These are phyloP conservation scores for Kwoniella dendrophila DNA, from an alignment of 768 basidiomycete genomes.

Conservation along the genomic window DNA sequence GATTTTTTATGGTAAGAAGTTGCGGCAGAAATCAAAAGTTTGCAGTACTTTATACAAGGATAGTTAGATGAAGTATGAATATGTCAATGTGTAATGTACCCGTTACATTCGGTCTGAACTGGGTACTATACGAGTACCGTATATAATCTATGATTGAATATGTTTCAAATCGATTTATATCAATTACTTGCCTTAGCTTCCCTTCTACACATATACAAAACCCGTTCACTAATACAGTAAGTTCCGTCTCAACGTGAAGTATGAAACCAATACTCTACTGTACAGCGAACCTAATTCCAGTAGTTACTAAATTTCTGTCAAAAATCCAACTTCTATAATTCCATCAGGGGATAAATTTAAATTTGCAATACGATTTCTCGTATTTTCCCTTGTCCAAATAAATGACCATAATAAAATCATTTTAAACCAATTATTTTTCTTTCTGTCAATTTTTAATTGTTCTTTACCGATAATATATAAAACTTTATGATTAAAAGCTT, in stretches of 20 bases:
- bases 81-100: neutral
- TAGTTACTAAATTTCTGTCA: constrained; percentile 1
- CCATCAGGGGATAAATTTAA: neutral
- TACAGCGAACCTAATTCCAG: too few species aligned
- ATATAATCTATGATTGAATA: too few species aligned
- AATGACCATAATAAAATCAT: neutral
- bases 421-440: neutral
- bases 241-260: too few species aligned
- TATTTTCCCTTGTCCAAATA: neutral
- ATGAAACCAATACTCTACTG: too few species aligned
- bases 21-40: constrained; percentile 50
- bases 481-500: neutral
- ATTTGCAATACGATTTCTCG: constrained; percentile 9
- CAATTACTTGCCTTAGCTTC: too few species aligned
- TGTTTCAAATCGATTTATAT: too few species aligned
- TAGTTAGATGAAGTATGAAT: neutral
- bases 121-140: too few species aligned
- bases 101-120: too few species aligned
- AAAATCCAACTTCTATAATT: constrained; percentile 2
- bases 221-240: too few species aligned
- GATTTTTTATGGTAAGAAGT: constrained; percentile 40
- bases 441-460: neutral
- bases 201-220: too few species aligned
- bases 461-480: constrained; percentile 4
- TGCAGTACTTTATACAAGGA: constrained; percentile 39